Base-by-base conservation (phyloP, 192 early-diverging fungal species). In the Umbelopsis vinacea region DNA sequence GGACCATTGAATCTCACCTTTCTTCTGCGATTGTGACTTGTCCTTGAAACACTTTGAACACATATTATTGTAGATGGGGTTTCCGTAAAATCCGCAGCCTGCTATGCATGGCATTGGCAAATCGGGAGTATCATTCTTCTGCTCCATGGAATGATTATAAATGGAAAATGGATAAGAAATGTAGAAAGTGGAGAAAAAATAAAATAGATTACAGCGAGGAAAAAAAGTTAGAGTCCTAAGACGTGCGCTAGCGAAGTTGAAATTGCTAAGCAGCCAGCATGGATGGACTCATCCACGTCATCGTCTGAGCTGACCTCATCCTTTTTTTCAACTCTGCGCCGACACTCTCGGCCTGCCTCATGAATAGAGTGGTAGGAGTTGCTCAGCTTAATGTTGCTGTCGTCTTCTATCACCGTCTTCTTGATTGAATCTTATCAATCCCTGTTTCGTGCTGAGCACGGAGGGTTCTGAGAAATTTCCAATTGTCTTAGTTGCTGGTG, bases 41-140 rank as follows among this genome's bases (percentile, higher is more conserved):
- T 63, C 84, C 72, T 88, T 89, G 79, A 83, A 91, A 76, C 91
- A 92, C 67, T 91, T 88, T 21, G 89, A 91, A 77, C 91, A 92
- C 77, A 91, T 79, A 75, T 88, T 81, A 78, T 89, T 88, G 77
- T 87, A 88, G 38, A 88, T 76, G 21, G 85, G 82, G 67, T 87
- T 88, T 14, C 85, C 89, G 69, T 90, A 92, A 81, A 91, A 91
- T 21, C 87, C 86, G 74, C 91, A 92, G 71, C 86, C 86, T 72
- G 86, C 87, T 67, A 79, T 79, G 80, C 91, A 92, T 67, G 85
- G 77, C 67, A 79, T 82, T 46, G 87, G 81, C 71, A 74, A 72
- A 66, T 89, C 82, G 33, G 84, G 81, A 67, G 87, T 79, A 50
- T 68, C 48, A 71, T 83, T 85, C 74, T 92, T 86, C 72, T 88